Base-by-base conservation (phyloP, 2,329 filamentous ascomycete genomes). In the Colletotrichum cordylinicola region DNA sequence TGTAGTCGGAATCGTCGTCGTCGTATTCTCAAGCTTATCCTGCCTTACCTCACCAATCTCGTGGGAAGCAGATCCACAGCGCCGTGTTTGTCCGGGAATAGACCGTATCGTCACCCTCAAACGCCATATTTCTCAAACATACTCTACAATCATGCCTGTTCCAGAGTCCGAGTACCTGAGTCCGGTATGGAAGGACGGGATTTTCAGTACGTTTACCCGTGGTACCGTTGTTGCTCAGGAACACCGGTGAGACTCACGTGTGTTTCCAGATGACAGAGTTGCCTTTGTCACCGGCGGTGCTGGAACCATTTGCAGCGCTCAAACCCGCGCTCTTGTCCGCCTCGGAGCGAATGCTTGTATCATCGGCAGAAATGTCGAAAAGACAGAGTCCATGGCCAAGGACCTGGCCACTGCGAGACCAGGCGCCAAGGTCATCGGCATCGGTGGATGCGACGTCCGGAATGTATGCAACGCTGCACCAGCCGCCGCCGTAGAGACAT, bases 211-310 rank as follows among this genome's bases (percentile, higher is more conserved):
- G 89, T 60, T 67, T 31, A 52, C 31, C 58, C 56, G n/a, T 8
- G 52, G 21, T 8, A 21, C n/a, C 15, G 31, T 35, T 24, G 29
- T 29, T 16, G 8, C 35, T 33, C 35, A 48, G 31, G 16, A 62
- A 35, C 27, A 37, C 58, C 76, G 55, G 67, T 77, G 79, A 72
- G 77, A 70, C 52, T 67, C 27, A 73, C 68, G 18, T 16, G 10
- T 33, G 18, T 29, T 10, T 61, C 15, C 80, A 98, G 95, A 93
- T 78, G 93, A 93, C 83, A 96, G 97, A 81, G 96, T 98, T 60
- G 91, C 96, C 79, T 98, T 98, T 86, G 98, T 98, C 82, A 99
- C 97, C 5, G 97, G 97, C 74, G 97, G 97, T 68, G 96, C 96
- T 7, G 96, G 97, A 71, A 94, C 94, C 31, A 98, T 99, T 82